A percentile compares a stretch with the other conserved stretches of the same genome.
phyloP scores from a whole-genome alignment of 805 yeast species.

The Metschnikowia baotianmanensis region DNA sequence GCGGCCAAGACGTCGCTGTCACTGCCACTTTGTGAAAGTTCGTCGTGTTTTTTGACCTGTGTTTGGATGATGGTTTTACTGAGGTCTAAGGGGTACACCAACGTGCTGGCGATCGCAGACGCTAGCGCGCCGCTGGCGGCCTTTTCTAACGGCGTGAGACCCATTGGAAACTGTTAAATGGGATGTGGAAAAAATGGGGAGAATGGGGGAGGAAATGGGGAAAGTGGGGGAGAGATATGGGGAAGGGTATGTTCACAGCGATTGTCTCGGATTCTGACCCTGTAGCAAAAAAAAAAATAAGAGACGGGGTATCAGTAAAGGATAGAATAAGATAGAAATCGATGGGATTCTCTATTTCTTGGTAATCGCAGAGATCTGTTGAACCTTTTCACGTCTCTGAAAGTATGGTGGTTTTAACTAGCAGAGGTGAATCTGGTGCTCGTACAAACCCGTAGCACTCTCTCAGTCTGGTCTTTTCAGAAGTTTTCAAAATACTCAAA shows the following conservation, averaged over 20 bases:
- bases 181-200: background rate
- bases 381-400: no score
- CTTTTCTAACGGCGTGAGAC: constrained; percentile 64
- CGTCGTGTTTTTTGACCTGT: constrained; percentile 43
- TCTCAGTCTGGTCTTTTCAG: no score
- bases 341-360: no score
- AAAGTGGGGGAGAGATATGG: background rate
- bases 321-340: no score
- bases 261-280: no score
- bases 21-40: constrained; percentile 3
- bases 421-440: no score
- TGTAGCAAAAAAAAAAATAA: no score
- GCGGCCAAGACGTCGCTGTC: constrained; percentile 12
- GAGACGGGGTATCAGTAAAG: background rate
- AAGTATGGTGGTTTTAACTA: no score
- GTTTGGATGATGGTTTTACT: constrained; percentile 76
- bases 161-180: constrained; percentile 9
- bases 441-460: no score
- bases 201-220: background rate
- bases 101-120: constrained; percentile 72
- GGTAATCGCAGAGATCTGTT: no score
- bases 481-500: no score
- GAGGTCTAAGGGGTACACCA: constrained; percentile 79
- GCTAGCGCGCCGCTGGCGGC: constrained; percentile 84
- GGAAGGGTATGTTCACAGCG: no score